Conservation (phyloP, 2,329 filamentous ascomycete species). For the Cladosporium velox region DNA sequence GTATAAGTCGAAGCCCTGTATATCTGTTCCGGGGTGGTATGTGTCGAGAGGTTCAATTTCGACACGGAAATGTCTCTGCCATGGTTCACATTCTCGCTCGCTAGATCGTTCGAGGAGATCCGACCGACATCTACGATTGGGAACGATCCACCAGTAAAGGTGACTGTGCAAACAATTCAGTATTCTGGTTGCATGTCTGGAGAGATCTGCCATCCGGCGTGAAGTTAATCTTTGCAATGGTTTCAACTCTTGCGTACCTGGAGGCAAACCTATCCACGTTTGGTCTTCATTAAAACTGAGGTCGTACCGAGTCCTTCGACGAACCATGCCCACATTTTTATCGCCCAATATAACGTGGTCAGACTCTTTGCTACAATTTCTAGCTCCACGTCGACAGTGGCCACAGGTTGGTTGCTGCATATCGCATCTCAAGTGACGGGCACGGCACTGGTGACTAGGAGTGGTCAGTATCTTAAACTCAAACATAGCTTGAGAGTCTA, state of each 20-base stretch:
- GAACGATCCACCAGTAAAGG: not conserved
- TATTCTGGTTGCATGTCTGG: not conserved
- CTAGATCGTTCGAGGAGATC: not conserved
- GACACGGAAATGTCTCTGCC: not conserved
- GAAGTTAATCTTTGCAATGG: no score
- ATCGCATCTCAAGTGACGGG: slow-evolving; percentile 7
- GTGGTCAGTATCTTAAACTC: not conserved
- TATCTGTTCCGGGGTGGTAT: not conserved
- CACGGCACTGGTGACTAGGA: slow-evolving; percentile 1
- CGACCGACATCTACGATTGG: not conserved
- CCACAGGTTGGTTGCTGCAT: slow-evolving; percentile 3
- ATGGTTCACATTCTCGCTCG: not conserved
- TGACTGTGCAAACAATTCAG: not conserved
- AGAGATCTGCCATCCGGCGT: not conserved
- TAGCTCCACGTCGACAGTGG: slow-evolving; percentile 1
- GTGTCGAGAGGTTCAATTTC: not conserved
- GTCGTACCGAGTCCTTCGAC: not conserved
- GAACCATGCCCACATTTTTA: not conserved
- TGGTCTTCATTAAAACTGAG: not conserved
- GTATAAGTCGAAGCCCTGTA: not conserved
- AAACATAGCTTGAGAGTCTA: not conserved
- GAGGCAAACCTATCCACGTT: not conserved
- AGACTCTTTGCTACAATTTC: not conserved
- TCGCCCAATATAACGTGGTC: slow-evolving; percentile 1
- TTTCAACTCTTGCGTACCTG: not conserved